Evolutionary conservation across 2,329 filamentous ascomycete species (phyloP), one percentile per base, ranked within the genome.

Genomic region (Daldinia eschscholtzii): DNA sequence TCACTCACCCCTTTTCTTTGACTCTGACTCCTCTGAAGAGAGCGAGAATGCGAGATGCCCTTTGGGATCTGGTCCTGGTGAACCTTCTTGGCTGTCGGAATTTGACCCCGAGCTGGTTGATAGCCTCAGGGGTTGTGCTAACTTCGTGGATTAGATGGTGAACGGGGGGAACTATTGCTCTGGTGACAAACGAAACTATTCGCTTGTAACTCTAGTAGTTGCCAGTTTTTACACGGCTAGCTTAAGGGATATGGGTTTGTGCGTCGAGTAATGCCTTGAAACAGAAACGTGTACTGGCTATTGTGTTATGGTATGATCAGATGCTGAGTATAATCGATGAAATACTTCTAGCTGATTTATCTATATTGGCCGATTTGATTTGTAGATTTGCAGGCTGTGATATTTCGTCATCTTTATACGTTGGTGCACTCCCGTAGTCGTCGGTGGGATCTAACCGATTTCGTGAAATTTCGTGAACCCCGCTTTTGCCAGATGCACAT

Each of bases 51-150:
- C 15, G 37, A 61, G 61, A 30, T 10, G n/a, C 28, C 0, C 23
- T 4, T 33, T 37, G 15, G 42, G 23, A 6, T 7, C 30, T 48
- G 42, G 50, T 42, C 13, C 59, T 4, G 56, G 44, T 3, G 74
- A 76, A 20, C 74, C 75, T 9, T 73, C 68, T 23, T 78, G 76
- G 77, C 26, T 76, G 6, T 70, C 73, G 1, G 76, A 76, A 41
- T 72, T 76, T 44, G 72, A 78, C n/a, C 65, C 74, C 0, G 73
- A 75, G 28, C 46, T 78, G 7, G 72, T 78, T 35, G 52, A 77
- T 13, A 72, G 72, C 56, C 72, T 78, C n/a, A 71, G 76, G 56
- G 72, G 74, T 4, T 67, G 65, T 48, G 73, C 75, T 44, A 76
- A 77, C n/a, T 76, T 78, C 39, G 60, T 77, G 48, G 76, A 76